These are phyloP conservation scores for Phoma herbarum DNA, from an alignment of 2,329 filamentous ascomycete genomes.

Conservation along the genomic window DNA sequence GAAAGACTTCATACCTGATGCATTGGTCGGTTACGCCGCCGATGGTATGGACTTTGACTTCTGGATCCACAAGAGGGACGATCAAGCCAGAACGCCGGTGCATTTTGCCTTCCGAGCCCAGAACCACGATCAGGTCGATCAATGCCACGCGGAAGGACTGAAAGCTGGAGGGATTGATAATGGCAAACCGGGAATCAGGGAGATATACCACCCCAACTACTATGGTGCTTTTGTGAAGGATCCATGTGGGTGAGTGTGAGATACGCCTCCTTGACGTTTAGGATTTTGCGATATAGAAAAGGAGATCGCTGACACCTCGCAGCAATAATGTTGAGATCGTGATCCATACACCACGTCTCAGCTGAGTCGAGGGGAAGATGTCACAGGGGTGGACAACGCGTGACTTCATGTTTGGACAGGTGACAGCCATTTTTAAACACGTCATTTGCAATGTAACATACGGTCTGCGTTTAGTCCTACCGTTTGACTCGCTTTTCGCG, in stretches of 20 bases:
- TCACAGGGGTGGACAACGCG: neutral
- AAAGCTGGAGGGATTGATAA: neutral
- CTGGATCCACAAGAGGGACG: neutral
- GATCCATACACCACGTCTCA: neutral
- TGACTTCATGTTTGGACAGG: neutral
- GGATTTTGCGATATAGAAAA: neutral
- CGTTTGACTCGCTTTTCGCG: too few species aligned
- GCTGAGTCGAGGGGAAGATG: neutral
- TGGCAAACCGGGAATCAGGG: neutral
- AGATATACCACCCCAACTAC: neutral
- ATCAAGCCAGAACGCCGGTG: neutral
- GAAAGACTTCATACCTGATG: neutral
- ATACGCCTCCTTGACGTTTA: neutral
- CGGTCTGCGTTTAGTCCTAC: too few species aligned
- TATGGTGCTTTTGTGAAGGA: neutral
- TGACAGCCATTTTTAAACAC: too few species aligned
- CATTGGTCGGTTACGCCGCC: neutral
- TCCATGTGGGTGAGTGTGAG: neutral
- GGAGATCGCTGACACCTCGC: neutral
- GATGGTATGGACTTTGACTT: neutral
- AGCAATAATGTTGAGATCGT: neutral
- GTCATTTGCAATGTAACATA: too few species aligned
- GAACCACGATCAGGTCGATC: neutral
- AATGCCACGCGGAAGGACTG: neutral
- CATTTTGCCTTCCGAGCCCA: neutral